Evolutionary conservation across 257 asterid genomes (phyloP).

Genomic region (Scutellaria minor): DNA sequence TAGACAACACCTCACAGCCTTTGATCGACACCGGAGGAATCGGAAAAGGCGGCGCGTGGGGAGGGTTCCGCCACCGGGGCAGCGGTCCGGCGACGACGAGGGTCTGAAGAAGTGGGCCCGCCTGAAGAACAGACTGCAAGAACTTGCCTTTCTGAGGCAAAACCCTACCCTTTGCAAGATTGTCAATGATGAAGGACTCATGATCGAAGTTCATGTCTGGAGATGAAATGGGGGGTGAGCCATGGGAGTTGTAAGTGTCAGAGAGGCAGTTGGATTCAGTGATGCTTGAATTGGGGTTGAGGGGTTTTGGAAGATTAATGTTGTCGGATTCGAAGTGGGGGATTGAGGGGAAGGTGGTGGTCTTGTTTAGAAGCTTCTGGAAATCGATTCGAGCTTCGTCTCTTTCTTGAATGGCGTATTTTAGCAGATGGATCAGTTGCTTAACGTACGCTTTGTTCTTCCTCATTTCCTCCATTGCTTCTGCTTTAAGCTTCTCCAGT

Average conservation of each 20-base stretch:
- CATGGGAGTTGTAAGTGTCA: constrained; percentile 52
- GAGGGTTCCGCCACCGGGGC: constrained; percentile 90
- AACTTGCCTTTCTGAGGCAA: constrained; percentile 70
- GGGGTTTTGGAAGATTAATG: constrained; percentile 33
- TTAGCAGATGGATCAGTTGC: constrained; percentile 48
- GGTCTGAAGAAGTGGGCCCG: constrained; percentile 71
- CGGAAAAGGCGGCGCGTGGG: constrained; percentile 57
- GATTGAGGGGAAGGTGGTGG: background rate
- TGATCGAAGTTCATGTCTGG: constrained; percentile 51
- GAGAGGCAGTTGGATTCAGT: constrained; percentile 71
- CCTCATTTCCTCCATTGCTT: constrained; percentile 47
- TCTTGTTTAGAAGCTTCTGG: constrained; percentile 51
- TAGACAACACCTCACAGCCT: background rate
- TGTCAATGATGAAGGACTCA: constrained; percentile 55
- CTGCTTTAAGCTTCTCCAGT: constrained; percentile 50
- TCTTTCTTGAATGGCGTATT: constrained; percentile 50
- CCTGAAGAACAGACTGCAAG: constrained; percentile 61
- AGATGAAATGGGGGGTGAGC: constrained; percentile 58
- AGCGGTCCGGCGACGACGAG: constrained; percentile 83
- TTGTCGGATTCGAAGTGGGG: constrained; percentile 37
- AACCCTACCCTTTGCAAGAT: constrained; percentile 48
- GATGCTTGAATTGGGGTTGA: constrained; percentile 58
- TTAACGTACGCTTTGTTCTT: constrained; percentile 49
- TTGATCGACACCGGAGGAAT: constrained; percentile 55
- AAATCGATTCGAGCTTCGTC: constrained; percentile 60